These are phyloP conservation scores for Discostella pseudostelligera DNA, from an alignment of 108 stramenopile genomes.

Conservation along the genomic window DNA sequence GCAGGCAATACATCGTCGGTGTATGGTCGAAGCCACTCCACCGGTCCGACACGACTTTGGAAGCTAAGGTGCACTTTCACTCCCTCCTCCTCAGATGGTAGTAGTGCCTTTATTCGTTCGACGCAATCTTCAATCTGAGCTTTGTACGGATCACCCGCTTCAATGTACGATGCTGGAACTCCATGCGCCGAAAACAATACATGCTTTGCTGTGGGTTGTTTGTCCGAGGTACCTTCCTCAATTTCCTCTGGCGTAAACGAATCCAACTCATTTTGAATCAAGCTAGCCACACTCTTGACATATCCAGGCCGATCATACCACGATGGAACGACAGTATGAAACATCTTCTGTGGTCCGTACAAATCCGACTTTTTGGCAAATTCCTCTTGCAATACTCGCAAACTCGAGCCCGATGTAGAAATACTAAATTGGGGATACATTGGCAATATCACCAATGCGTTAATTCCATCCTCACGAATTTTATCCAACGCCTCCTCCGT, in stretches of 20 bases:
- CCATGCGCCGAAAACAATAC: constrained; percentile 98
- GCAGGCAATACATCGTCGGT: constrained; percentile 94
- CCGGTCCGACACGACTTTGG: constrained; percentile 96
- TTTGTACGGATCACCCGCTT: constrained; percentile 97
- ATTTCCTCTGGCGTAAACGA: constrained; percentile 80
- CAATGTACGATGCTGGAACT: constrained; percentile 94
- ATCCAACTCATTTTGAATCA: constrained; percentile 85
- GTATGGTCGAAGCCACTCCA: constrained; percentile 98
- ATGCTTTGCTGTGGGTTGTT: constrained; percentile 53
- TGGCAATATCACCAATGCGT: constrained; percentile 90
- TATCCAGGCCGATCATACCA: constrained; percentile 97
- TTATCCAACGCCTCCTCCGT: constrained; percentile 91
- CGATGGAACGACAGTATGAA: constrained; percentile 93
- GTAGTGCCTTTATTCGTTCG: constrained; percentile 49
- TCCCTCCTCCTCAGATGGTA: constrained; percentile 62
- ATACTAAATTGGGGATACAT: constrained; percentile 98
- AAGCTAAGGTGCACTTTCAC: constrained; percentile 85
- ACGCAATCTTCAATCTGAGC: constrained; percentile 89
- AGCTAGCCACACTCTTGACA: constrained; percentile 74
- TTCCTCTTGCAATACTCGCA: constrained; percentile 92
- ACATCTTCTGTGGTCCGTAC: constrained; percentile 70
- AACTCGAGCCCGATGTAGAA: constrained; percentile 89
- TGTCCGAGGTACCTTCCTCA: constrained; percentile 48
- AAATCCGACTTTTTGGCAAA: constrained; percentile 67
- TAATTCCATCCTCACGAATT: constrained; percentile 78